Evolutionary conservation across 805 yeast species (phyloP), one percentile per base, ranked within the genome.

Genomic region (Brettanomyces nanus): DNA sequence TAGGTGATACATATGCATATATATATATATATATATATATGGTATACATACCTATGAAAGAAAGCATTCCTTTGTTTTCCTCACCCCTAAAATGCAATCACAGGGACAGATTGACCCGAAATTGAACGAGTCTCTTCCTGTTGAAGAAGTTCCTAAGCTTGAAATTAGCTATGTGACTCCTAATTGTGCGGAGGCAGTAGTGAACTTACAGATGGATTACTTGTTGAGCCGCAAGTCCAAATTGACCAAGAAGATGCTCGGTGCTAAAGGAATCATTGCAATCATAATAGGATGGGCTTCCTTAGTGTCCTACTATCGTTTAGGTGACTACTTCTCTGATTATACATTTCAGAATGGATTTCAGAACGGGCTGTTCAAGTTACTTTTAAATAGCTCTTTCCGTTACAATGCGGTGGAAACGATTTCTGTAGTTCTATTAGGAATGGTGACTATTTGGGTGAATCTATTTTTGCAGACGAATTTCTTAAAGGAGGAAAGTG

Each of bases 201-300:
- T 79, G 38, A 77, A 74, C 40, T 58, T 82, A 42, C 75, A 80
- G 22, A 75, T 83, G 40, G 92, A 83, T 53, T 75, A 68, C 45
- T 61, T 73, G 39, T 52, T 70, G 19, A 66, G 62, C 44, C 53
- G 63, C 28, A 80, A 74, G 50, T 58, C 77, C 2, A 42, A 56
- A 19, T 63, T 75, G 37, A 73, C 71, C 52, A 66, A 52, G 41
- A 49, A 51, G 33, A 49, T 75, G 28, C 65, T 75, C 34, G 67
- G 68, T 63, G 70, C 69, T 51, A 73, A 71, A 3, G 40, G 62
- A 18, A 61, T 74, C 0, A 33, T 66, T 9, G 33, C 59, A 2
- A 4, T 59, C 9, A 31, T 58, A 7, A 28, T 53, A 10, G 47
- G 52, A 4, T 42, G 54, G 11, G 20, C 54, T 1, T 47, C 62